These are phyloP conservation scores for Solanum tarapatanum DNA, from an alignment of 257 asterid genomes.

Conservation along the genomic window DNA sequence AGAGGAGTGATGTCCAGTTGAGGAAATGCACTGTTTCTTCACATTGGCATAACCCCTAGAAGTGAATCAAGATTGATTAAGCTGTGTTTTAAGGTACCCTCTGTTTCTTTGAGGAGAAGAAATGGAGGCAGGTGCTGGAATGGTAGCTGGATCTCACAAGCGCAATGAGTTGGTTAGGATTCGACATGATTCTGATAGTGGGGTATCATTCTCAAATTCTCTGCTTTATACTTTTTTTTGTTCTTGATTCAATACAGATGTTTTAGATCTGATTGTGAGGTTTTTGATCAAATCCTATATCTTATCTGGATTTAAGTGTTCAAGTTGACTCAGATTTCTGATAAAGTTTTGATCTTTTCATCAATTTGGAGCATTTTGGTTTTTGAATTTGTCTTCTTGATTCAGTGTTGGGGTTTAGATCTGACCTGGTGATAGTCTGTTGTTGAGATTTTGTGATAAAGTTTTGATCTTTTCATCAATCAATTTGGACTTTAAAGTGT, in stretches of 20 bases:
- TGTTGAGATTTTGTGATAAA: background rate
- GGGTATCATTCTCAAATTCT: constrained; percentile 26
- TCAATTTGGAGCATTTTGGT: background rate
- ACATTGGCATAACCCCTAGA: background rate
- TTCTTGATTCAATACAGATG: background rate
- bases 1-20: constrained; percentile 5
- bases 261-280: constrained; percentile 26
- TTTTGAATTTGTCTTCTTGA: background rate
- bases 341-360: background rate
- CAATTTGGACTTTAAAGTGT: background rate
- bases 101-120: constrained; percentile 3
- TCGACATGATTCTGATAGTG: constrained; percentile 73
- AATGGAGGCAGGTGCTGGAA: constrained; percentile 75
- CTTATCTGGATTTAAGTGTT: background rate
- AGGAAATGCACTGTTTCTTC: constrained; percentile 4
- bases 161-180: constrained; percentile 62
- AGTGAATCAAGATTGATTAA: background rate
- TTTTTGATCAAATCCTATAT: background rate
- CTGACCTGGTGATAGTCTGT: background rate
- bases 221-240: background rate
- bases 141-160: constrained; percentile 88
- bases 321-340: background rate
- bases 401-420: background rate
- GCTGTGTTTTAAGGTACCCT: background rate
- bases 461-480: background rate